Base-by-base conservation (phyloP, 305 asterid genomes). In the Solanum aculeatissimum region DNA sequence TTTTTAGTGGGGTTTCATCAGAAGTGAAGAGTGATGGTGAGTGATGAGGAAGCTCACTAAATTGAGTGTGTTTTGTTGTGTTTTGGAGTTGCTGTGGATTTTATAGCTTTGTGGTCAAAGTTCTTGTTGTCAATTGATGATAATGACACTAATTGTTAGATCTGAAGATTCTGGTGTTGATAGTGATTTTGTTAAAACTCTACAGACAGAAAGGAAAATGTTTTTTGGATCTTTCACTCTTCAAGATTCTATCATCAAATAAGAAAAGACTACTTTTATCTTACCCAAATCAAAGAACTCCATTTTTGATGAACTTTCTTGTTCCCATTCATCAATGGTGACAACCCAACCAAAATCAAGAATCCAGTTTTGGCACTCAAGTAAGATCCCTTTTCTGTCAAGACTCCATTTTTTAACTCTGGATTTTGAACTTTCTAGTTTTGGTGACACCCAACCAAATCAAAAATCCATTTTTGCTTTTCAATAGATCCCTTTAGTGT, bases 61-160 rank as follows among this genome's bases (percentile, higher is more conserved):
- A 70, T 87, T 86, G 71, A 43, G 68, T 38, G 9, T 68, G 81
- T 57, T 60, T 79, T 58, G 9, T 78, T 53, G 29, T 23, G 18
- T 49, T 54, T 45, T 29, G 42, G 47, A 72, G 55, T 4, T 45
- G 19, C 7, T 43, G 13, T 42, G 68, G 32, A 71, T 27, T 83
- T 72, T 21, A 82, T 80, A 83, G 80, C 75, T 68, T 38, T 79
- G 83, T 80, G 86, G 88, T 87, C 91, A 89, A 88, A 85, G 87
- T 68, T 68, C 21, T 69, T 72, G 81, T 65, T 84, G 86, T 78
- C n/a, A 53, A 45, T 70, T 84, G 78, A 58, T 87, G 92, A 92
- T 75, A 81, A 86, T 86, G 95, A 92, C 93, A 86, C 77, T 87
- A 87, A 86, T 85, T 93, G 91, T 66, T 85, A 87, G 91, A 89